phyloP scores from a whole-genome alignment of 1,284 basidiomycete species.

The Austroboletus novae-zelandiae region DNA sequence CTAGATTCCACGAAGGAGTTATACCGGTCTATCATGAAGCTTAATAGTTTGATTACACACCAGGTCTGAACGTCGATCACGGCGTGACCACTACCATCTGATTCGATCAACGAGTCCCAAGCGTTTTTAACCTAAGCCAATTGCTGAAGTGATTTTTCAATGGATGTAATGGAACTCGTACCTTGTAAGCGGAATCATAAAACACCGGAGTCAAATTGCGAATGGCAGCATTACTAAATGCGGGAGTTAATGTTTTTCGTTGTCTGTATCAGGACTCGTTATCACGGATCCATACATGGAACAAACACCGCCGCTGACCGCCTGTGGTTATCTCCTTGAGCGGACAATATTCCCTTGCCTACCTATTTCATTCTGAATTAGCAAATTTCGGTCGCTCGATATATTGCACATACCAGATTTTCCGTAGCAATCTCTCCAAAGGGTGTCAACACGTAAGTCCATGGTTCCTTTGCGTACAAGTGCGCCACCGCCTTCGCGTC shows the following conservation, averaged over 20 bases:
- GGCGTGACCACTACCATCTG: conserved; percentile 20
- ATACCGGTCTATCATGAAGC: too few relatives aligned
- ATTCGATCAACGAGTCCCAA: conserved; percentile 51
- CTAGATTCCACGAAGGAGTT: conserved; percentile 10
- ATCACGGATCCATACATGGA: not conserved
- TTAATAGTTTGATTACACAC: conserved; percentile 6
- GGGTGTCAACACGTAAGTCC: conserved; percentile 31
- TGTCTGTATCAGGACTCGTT: conserved; percentile 31
- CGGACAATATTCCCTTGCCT: conserved; percentile 19
- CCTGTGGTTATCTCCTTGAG: conserved; percentile 26
- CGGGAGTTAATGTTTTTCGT: conserved; percentile 45
- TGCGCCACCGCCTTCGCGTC: conserved; percentile 57
- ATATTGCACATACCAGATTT: conserved; percentile 15
- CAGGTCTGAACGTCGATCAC: conserved; percentile 52
- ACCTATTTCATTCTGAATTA: conserved; percentile 14
- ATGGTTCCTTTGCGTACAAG: conserved; percentile 44
- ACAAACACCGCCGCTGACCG: not conserved
- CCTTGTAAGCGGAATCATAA: not conserved
- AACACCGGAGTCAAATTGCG: conserved; percentile 37
- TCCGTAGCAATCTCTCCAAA: conserved; percentile 5
- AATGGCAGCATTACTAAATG: conserved; percentile 47
- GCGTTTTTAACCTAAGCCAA: conserved; percentile 13
- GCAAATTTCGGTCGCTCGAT: not conserved
- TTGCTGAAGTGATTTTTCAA: not conserved
- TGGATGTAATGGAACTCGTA: not conserved